These are phyloP conservation scores for Malassezia japonica DNA, from an alignment of 1,284 basidiomycete genomes.

Conservation along the genomic window DNA sequence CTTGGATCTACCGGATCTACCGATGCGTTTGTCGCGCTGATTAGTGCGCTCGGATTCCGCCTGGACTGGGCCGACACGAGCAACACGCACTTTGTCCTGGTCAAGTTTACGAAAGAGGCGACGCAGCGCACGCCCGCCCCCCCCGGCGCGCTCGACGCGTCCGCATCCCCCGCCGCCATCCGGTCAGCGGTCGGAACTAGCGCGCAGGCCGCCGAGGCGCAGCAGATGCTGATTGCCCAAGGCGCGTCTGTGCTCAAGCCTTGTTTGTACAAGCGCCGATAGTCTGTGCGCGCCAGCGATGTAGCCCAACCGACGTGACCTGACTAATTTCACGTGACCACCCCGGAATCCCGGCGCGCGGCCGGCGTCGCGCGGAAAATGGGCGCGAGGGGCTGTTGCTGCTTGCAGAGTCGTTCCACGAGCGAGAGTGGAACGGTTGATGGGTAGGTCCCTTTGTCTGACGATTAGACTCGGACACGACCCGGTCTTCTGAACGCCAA, in stretches of 20 bases:
- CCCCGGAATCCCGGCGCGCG: slow-evolving; percentile 6
- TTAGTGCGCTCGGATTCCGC: slow-evolving; percentile 70
- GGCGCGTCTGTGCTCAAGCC: slow-evolving; percentile 67
- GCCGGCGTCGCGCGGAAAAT: neutral
- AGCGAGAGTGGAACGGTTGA: too few species aligned
- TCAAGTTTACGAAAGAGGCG: slow-evolving; percentile 26
- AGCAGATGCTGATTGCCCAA: slow-evolving; percentile 52
- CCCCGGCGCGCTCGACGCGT: neutral
- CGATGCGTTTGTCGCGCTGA: slow-evolving; percentile 64
- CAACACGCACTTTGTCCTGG: slow-evolving; percentile 36
- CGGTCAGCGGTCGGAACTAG: slow-evolving; percentile 41
- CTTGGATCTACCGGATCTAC: slow-evolving; percentile 19
- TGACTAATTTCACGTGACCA: neutral
- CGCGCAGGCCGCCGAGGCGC: slow-evolving; percentile 58
- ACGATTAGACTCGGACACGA: too few species aligned
- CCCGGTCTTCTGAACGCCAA: too few species aligned
- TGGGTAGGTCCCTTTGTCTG: too few species aligned
- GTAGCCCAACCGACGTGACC: neutral
- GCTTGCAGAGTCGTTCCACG: too few species aligned
- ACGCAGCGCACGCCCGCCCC: neutral
- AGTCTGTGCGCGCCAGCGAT: slow-evolving; percentile 37
- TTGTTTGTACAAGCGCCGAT: slow-evolving; percentile 94
- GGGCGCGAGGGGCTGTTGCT: too few species aligned
- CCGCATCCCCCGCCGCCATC: neutral
- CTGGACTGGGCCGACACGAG: slow-evolving; percentile 50